A percentile compares a stretch with the other conserved stretches of the same genome.
Conservation (phyloP, 2,329 filamentous ascomycete species). For the Fusarium tjaetaba region DNA sequence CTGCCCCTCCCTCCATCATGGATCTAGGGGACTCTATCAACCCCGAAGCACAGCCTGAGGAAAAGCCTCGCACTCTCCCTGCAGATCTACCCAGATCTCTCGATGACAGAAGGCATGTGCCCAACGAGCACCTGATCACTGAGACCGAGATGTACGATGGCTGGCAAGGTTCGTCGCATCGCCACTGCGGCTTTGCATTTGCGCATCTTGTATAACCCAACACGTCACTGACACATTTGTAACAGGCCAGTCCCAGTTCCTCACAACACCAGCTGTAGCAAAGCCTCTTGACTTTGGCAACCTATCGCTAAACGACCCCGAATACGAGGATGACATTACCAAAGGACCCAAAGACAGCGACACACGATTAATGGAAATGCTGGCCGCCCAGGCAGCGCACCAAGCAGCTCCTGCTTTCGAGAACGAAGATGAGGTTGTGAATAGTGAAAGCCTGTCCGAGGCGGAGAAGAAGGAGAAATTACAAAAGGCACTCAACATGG, state of each 20-base stretch:
- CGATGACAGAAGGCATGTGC: conserved; percentile 81
- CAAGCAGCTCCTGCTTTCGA: conserved; percentile 76
- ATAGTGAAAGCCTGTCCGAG: conserved; percentile 76
- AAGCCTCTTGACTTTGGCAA: conserved; percentile 85
- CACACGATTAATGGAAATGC: conserved; percentile 90
- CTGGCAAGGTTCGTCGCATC: conserved; percentile 79
- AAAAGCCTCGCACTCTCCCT: conserved; percentile 69
- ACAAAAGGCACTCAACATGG: conserved; percentile 92
- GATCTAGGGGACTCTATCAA: conserved; percentile 64
- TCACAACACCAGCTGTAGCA: conserved; percentile 85
- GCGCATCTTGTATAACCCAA: conserved; percentile 29
- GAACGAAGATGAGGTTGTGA: conserved; percentile 82
- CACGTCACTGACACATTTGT: conserved; percentile 41
- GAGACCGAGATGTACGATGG: conserved; percentile 99
- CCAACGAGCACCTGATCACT: conserved; percentile 68
- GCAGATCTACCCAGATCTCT: conserved; percentile 89
- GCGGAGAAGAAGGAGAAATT: conserved; percentile 82
- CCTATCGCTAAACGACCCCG: conserved; percentile 82
- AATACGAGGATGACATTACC: conserved; percentile 70
- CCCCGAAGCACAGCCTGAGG: conserved; percentile 50
- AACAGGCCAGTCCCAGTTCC: conserved; percentile 92
- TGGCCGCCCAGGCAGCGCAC: conserved; percentile 89
- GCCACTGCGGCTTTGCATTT: conserved; percentile 16
- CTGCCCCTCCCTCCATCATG: conserved; percentile 62
- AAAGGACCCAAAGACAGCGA: conserved; percentile 79